Percentiles rank a stretch among this genome's conserved stretches.
Evolutionary conservation across 768 basidiomycete genomes (phyloP).

Genomic region (Boletellus ananas): DNA sequence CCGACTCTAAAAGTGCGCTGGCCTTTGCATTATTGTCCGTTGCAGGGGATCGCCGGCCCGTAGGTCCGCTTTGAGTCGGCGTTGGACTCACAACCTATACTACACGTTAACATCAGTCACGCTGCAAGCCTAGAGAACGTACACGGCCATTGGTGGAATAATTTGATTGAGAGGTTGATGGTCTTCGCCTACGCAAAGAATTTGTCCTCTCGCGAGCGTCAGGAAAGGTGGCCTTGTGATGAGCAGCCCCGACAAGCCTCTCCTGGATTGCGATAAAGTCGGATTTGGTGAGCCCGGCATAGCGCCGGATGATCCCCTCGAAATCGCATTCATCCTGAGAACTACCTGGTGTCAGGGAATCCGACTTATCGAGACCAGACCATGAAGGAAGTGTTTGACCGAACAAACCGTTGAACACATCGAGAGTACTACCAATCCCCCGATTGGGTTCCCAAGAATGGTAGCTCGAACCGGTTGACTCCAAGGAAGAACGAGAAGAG

Average conservation of each 20-base stretch:
- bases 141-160: constrained; percentile 58
- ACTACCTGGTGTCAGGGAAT: constrained; percentile 45
- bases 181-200: constrained; percentile 71
- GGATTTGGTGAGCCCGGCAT: constrained; percentile 62
- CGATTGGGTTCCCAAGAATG: constrained; percentile 71
- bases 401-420: constrained; percentile 47
- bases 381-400: constrained; percentile 52
- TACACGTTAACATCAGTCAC: constrained; percentile 5
- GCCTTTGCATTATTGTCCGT: constrained; percentile 56
- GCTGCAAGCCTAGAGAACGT: constrained; percentile 11
- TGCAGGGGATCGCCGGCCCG: constrained; percentile 30
- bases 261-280: constrained; percentile 76
- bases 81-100: constrained; percentile 58
- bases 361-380: constrained; percentile 61
- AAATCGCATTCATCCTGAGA: constrained; percentile 54
- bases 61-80: constrained; percentile 31
- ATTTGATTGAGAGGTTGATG: constrained; percentile 81
- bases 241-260: constrained; percentile 62
- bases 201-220: constrained; percentile 61
- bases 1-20: constrained; percentile 64
- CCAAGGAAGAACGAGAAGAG: constrained; percentile 76
- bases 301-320: constrained; percentile 62
- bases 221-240: constrained; percentile 51
- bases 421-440: constrained; percentile 48
- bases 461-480: constrained; percentile 80